phyloP scores from a whole-genome alignment of 345 rosid species.

The Eucalyptus pauciflora region DNA sequence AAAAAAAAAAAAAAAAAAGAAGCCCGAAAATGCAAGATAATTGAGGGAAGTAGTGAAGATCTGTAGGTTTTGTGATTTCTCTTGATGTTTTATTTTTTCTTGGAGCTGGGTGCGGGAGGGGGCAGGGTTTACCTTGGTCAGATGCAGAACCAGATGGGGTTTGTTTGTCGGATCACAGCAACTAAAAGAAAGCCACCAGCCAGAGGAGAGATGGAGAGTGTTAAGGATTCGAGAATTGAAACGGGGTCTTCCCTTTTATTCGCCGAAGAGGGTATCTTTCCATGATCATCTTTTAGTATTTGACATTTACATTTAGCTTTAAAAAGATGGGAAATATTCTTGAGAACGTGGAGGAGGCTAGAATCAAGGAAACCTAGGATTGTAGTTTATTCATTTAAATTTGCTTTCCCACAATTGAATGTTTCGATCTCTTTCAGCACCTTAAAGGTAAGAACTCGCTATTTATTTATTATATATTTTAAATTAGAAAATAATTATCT shows the following conservation, averaged over 20 bases:
- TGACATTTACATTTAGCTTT: neutral
- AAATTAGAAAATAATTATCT: neutral
- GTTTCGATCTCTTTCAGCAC: neutral
- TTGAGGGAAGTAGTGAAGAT: neutral
- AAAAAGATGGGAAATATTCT: neutral
- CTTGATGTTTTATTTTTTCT: slow-evolving; percentile 25
- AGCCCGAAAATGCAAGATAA: neutral
- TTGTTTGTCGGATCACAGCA: neutral
- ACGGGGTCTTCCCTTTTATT: neutral
- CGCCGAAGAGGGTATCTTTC: neutral
- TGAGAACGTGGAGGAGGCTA: neutral
- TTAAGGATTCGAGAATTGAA: neutral
- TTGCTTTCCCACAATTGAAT: neutral
- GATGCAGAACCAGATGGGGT: neutral
- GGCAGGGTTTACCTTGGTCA: neutral
- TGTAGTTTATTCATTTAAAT: neutral
- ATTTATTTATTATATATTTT: neutral
- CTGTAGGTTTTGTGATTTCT: slow-evolving; percentile 29
- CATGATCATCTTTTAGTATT: neutral
- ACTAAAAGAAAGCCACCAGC: neutral
- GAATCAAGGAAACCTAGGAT: neutral
- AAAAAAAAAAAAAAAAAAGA: neutral
- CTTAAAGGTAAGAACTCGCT: neutral
- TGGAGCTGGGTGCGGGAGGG: neutral
- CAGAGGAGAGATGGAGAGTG: neutral